phyloP scores from a whole-genome alignment of 805 yeast genomes.

The Saturnispora serradocipensis region DNA sequence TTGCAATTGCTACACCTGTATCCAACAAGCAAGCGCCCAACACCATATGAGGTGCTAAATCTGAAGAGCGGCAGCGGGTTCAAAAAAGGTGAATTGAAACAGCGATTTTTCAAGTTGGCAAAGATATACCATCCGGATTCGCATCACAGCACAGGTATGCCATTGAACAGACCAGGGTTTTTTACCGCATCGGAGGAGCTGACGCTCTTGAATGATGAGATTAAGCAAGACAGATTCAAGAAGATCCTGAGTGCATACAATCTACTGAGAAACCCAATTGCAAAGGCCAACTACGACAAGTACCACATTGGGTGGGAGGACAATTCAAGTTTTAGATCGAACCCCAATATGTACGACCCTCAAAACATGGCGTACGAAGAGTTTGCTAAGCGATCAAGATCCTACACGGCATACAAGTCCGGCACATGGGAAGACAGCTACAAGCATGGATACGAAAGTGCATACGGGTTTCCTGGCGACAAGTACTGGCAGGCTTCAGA shows the following conservation, averaged over 20 bases:
- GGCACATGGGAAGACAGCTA: constrained; percentile 28
- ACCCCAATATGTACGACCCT: constrained; percentile 17
- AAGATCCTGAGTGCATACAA: constrained; percentile 49
- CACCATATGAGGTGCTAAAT: constrained; percentile 65
- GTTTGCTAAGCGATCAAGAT: constrained; percentile 1
- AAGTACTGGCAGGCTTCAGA: constrained; percentile 20
- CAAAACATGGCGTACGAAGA: constrained; percentile 12
- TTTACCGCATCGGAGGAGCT: neutral
- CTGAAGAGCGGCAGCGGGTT: constrained; percentile 27
- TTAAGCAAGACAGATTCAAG: constrained; percentile 42
- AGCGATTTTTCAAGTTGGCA: constrained; percentile 50
- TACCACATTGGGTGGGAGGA: constrained; percentile 39
- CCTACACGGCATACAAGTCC: constrained; percentile 13
- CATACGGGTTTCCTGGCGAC: constrained; percentile 23
- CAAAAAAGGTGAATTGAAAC: constrained; percentile 33
- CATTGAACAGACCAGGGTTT: constrained; percentile 9
- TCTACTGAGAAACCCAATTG: constrained; percentile 38
- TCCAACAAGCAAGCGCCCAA: constrained; percentile 44
- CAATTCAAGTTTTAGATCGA: constrained; percentile 15
- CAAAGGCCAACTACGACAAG: constrained; percentile 38
- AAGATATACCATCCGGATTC: constrained; percentile 79
- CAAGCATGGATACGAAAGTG: constrained; percentile 12
- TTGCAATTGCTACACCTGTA: constrained; percentile 21
- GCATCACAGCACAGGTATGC: constrained; percentile 17
- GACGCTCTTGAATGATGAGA: constrained; percentile 13